These are phyloP conservation scores for Fusarium begoniae DNA, from an alignment of 2,329 filamentous ascomycete genomes.

Conservation along the genomic window DNA sequence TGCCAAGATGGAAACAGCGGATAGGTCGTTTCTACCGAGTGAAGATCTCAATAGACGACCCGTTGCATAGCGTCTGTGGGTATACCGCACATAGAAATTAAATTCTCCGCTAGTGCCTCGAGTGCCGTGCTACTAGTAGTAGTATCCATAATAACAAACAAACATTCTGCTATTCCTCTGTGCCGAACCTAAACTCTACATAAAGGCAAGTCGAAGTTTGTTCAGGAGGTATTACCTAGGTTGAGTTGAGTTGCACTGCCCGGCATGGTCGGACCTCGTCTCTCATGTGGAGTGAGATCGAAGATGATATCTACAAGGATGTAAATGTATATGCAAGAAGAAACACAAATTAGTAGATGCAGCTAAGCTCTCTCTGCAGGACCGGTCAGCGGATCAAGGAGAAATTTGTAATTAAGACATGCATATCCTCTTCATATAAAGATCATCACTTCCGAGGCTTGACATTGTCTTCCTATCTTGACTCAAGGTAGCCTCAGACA, in stretches of 20 bases:
- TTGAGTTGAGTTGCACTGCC: background rate
- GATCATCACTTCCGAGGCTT: constrained; percentile 7
- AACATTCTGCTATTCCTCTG: background rate
- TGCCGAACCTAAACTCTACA: background rate
- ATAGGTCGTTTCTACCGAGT: constrained; percentile 12
- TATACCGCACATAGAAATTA: background rate
- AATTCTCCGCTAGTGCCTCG: constrained; percentile 22
- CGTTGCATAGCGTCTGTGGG: constrained; percentile 12
- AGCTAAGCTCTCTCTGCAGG: constrained; percentile 1
- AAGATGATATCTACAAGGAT: background rate
- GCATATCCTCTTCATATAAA: constrained; percentile 25
- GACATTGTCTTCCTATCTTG: background rate
- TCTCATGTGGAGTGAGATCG: background rate
- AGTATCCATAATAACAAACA: background rate
- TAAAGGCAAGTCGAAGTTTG: background rate
- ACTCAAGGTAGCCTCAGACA: background rate
- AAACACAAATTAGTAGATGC: background rate
- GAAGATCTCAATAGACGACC: constrained; percentile 39
- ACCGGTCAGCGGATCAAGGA: constrained; percentile 10
- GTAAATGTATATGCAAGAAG: background rate
- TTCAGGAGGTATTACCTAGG: background rate
- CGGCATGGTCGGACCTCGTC: constrained; percentile 11
- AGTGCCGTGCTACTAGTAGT: background rate
- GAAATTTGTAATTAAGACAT: constrained; percentile 24
- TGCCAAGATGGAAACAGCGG: constrained; percentile 7